phyloP scores from a whole-genome alignment of 768 basidiomycete genomes.

The Mycena floridula region DNA sequence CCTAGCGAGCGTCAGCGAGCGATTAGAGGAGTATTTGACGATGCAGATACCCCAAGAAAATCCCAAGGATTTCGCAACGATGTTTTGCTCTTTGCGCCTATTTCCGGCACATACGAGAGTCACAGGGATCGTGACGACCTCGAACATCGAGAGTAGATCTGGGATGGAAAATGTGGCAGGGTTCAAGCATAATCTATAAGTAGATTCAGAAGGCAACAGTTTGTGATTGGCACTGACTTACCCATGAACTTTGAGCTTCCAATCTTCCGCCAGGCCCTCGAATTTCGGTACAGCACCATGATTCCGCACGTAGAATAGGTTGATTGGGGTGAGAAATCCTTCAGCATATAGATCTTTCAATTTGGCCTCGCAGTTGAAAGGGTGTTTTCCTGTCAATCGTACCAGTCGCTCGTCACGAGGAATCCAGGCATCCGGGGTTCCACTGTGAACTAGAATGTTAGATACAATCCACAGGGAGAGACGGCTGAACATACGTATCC shows the following conservation, averaged over 20 bases:
- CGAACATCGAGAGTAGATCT: conserved; percentile 40
- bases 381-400: conserved; percentile 44
- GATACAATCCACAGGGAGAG: background rate
- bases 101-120: conserved; percentile 64
- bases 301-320: conserved; percentile 55
- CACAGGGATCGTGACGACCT: conserved; percentile 50
- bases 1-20: too few species aligned
- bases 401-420: conserved; percentile 19
- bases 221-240: too few species aligned
- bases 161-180: conserved; percentile 15
- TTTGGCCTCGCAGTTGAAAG: conserved; percentile 52
- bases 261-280: conserved; percentile 26
- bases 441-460: background rate
- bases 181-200: background rate
- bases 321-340: conserved; percentile 51
- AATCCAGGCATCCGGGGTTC: conserved; percentile 7
- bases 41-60: conserved; percentile 57
- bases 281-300: conserved; percentile 54
- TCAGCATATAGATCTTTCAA: conserved; percentile 35
- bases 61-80: conserved; percentile 48
- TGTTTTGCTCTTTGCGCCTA: conserved; percentile 60
- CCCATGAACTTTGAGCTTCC: conserved; percentile 42
- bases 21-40: too few species aligned
- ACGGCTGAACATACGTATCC: background rate
- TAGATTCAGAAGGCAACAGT: background rate